A percentile compares a stretch with the other conserved stretches of the same genome.
Evolutionary conservation across 2,329 filamentous ascomycete genomes (phyloP).

Genomic region (Fonsecaea pugnacius): DNA sequence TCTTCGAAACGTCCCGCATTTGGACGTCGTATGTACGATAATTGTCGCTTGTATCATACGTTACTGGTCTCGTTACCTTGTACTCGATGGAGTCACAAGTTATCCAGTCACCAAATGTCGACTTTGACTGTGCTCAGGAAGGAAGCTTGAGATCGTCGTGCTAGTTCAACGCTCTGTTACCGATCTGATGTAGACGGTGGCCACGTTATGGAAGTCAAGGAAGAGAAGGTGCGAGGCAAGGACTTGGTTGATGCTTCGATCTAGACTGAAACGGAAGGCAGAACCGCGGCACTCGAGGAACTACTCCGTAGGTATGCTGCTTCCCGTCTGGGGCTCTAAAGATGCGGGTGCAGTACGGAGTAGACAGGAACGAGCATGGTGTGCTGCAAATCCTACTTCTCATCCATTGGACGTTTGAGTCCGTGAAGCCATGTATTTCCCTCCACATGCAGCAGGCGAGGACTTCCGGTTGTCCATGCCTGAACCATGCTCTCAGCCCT

Average conservation of each 20-base stretch:
- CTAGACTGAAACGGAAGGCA: neutral
- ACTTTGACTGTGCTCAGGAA: neutral
- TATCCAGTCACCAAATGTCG: neutral
- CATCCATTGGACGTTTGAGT: neutral
- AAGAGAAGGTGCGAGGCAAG: neutral
- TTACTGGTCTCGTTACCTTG: neutral
- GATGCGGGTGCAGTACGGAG: neutral
- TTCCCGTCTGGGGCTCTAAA: neutral
- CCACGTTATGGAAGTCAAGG: neutral
- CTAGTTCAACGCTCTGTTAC: neutral
- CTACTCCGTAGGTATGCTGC: neutral
- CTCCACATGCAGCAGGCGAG: neutral
- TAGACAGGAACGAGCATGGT: neutral
- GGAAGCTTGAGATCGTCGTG: neutral
- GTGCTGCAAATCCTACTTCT: neutral
- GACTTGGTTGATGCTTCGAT: neutral
- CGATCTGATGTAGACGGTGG: neutral
- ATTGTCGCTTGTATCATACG: conserved; percentile 1
- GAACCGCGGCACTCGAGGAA: neutral
- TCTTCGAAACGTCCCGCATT: neutral
- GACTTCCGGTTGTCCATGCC: neutral
- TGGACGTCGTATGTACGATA: neutral
- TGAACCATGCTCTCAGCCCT: neutral
- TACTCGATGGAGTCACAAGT: neutral
- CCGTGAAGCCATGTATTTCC: neutral